These are phyloP conservation scores for Bruguiera parviflora DNA, from an alignment of 345 rosid species.

Conservation along the genomic window DNA sequence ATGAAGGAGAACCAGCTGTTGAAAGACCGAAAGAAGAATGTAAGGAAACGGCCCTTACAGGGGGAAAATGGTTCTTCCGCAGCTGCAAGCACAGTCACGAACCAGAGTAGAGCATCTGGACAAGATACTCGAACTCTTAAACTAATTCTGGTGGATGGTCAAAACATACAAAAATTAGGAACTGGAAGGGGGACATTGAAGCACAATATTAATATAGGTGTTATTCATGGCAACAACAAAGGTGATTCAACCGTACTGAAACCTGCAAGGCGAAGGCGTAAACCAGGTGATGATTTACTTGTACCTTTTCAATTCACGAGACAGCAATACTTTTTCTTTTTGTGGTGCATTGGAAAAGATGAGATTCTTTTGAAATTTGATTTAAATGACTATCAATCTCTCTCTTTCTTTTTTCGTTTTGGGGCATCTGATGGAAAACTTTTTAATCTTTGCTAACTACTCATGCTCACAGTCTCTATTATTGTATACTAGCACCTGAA, in stretches of 20 bases:
- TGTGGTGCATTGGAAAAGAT: background rate
- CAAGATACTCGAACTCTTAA: constrained; percentile 59
- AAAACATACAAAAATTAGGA: constrained; percentile 71
- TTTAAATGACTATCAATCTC: too few species aligned
- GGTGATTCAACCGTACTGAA: constrained; percentile 56
- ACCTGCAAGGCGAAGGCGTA: constrained; percentile 73
- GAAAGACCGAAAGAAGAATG: constrained; percentile 87
- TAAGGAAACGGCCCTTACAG: constrained; percentile 62
- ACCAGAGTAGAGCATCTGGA: constrained; percentile 61
- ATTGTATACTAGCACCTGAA: too few species aligned
- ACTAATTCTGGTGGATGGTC: constrained; percentile 69
- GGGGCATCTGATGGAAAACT: too few species aligned
- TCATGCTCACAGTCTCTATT: too few species aligned
- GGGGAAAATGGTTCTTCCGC: constrained; percentile 65
- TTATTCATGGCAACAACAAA: constrained; percentile 49
- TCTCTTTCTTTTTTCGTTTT: too few species aligned
- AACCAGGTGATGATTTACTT: constrained; percentile 55
- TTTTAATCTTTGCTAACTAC: too few species aligned
- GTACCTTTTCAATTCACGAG: background rate
- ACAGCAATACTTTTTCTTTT: background rate
- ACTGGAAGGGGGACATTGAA: constrained; percentile 63
- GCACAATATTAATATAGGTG: constrained; percentile 54
- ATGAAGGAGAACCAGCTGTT: constrained; percentile 92
- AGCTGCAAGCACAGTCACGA: constrained; percentile 52
- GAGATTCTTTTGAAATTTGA: too few species aligned